Evolutionary conservation across 768 basidiomycete genomes (phyloP), one percentile per base, ranked within the genome.

Genomic region (Pleurotus cornucopiae): DNA sequence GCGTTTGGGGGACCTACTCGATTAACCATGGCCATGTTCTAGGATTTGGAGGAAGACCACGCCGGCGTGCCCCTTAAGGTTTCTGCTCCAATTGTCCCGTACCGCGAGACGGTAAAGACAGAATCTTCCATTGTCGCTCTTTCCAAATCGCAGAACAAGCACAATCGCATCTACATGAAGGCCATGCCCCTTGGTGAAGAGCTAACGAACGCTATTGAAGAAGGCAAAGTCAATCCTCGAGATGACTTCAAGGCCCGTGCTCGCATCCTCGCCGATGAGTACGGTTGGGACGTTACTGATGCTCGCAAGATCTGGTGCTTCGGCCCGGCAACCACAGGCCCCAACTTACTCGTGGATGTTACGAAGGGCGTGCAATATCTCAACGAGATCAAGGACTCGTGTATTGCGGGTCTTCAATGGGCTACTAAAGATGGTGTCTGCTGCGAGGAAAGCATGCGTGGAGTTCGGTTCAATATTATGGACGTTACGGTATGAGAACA

Each of bases 291-390:
- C 71, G 95, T 98, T 62, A 97, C 97, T 58, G 97, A 99, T 67
- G 97, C 97, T 64, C 83, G 97, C 69, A 98, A 97, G 83, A 98
- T 99, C 69, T 99, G 97, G 97, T 93, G 91, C 75, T 99, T 99
- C 82, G 97, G 96, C 64, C 97, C 97, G 60, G 97, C 98, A 62
- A 97, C 93, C 49, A 94, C 91, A 62, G 97, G 97, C 43, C 86
- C 97, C 57, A 99, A 98, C 77, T 73, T 99, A 73, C 76, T 99
- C 73, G 93, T 97, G 66, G 97, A 99, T 76, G 91, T 89, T 64
- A 98, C 97, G 66, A 99, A 98, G 84, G 97, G 94, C 79, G 94
- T 97, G 57, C 97, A 99, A 70, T 98, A 97, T 79, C 78, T 99
- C 61, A 96, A 94, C 71, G 97, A 99, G 84, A 99, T 99, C 82